Evolutionary conservation across 306 rosid genomes (phyloP), one percentile per base, ranked within the genome.

Genomic region (Vigna trinervia): DNA sequence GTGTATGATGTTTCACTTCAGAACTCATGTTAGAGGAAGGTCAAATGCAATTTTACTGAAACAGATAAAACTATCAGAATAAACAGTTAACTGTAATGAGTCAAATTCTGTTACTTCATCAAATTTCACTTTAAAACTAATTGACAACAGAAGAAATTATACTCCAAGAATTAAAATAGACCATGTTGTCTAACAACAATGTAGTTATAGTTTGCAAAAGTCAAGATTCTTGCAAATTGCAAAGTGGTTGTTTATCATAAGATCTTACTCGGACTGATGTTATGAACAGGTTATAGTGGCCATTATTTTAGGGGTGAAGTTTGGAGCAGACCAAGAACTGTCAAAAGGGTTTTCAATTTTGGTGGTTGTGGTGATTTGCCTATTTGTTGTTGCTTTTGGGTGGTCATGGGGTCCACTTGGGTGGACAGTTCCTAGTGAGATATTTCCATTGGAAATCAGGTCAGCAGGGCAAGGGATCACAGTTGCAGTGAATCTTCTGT

Each of bases 341-440:
- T 71, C 98, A 0, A 88, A 84, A 83, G 82, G 84, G 23, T 86
- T 23, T 81, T 94, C 95, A 5, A 73, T 85, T 26, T 17, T 90
- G 79, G 97, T 94, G 20, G 96, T 94, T 73, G 73, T 57, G 6
- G 76, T 92, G 81, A 73, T 94, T 5, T 94, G 98, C 86, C 87
- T 94, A 15, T 94, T 94, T 61, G 98, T 94, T 71, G 0, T 94
- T 69, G 97, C 96, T 11, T 85, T 85, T 34, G 88, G 85, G 32
- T 85, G 86, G 86, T 85, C 88, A 30, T 85, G 88, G 88, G 88
- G 88, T 0, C 88, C 88, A 6, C 82, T 85, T 48, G 85, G 88
- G 0, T 85, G 88, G 88, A 78, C 86, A 15, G 58, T 85, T 0
- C 88, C 88, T 2, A 85, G 88, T 66, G 88, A 85, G 82, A 85